Percentiles rank a stretch among this genome's conserved stretches.
Evolutionary conservation across 106 monocot species (phyloP).

Genomic region (Ottelia alismoides): DNA sequence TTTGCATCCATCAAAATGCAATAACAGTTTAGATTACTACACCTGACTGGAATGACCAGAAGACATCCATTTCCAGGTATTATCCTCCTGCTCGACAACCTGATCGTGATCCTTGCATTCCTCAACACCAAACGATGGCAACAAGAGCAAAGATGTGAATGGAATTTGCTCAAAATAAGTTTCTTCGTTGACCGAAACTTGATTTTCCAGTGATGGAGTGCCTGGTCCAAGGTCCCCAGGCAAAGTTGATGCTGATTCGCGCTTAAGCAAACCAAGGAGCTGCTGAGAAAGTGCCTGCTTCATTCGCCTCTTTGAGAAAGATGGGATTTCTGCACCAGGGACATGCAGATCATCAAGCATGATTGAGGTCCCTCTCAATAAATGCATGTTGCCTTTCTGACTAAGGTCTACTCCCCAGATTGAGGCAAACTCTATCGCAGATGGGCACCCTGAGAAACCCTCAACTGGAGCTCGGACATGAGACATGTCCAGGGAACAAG

Average conservation of each 20-base stretch:
- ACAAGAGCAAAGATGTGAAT: conserved; percentile 37
- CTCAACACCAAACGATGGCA: conserved; percentile 11
- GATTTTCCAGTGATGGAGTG: conserved; percentile 23
- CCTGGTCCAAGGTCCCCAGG: conserved; percentile 19
- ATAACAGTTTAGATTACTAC: not conserved
- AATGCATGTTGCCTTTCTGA: not conserved
- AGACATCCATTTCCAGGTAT: conserved; percentile 25
- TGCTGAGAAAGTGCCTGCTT: conserved; percentile 27
- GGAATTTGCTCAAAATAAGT: conserved; percentile 16
- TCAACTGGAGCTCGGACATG: conserved; percentile 18
- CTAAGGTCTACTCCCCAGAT: conserved; percentile 29
- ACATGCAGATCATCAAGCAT: conserved; percentile 21
- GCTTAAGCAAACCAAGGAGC: conserved; percentile 43
- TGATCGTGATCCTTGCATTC: conserved; percentile 19
- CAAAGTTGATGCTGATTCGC: conserved; percentile 4
- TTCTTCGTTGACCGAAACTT: conserved; percentile 5
- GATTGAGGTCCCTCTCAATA: conserved; percentile 11
- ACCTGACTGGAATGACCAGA: conserved; percentile 51
- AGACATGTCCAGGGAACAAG: not conserved
- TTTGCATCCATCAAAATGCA: too few species aligned
- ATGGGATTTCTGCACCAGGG: conserved; percentile 17
- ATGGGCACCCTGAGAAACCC: conserved; percentile 54
- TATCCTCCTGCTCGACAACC: conserved; percentile 27
- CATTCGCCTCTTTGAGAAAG: conserved; percentile 3
- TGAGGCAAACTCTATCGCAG: conserved; percentile 37